Percentiles rank a stretch among this genome's conserved stretches.
These are phyloP conservation scores for Podospora conica DNA, from an alignment of 495 filamentous ascomycete species.

Conservation along the genomic window DNA sequence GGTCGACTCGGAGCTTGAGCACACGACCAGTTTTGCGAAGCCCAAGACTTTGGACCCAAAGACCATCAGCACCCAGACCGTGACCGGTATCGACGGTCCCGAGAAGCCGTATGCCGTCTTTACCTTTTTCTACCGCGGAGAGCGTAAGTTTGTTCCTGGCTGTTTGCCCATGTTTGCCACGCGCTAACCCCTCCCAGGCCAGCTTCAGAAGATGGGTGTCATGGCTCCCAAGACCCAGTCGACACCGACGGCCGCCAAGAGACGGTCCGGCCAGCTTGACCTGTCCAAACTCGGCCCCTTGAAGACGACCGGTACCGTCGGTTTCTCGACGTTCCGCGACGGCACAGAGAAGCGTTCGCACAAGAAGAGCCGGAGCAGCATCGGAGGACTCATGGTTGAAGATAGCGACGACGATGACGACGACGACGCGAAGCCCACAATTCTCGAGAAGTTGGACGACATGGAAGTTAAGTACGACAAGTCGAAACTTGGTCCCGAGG, in stretches of 20 bases:
- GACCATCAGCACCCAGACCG: slow-evolving; percentile 94
- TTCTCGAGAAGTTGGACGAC: slow-evolving; percentile 63
- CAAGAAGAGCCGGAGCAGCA: slow-evolving; percentile 48
- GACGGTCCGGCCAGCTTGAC: slow-evolving; percentile 70
- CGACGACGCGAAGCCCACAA: slow-evolving; percentile 65
- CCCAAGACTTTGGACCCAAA: slow-evolving; percentile 96
- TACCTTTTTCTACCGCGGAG: slow-evolving; percentile 95
- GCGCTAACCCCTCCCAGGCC: slow-evolving; percentile 48
- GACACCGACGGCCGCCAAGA: slow-evolving; percentile 52
- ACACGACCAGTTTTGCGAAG: slow-evolving; percentile 97
- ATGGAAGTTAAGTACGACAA: slow-evolving; percentile 64
- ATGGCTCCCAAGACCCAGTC: slow-evolving; percentile 56
- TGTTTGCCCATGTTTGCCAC: neutral
- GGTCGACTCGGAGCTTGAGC: slow-evolving; percentile 69
- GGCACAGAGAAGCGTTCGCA: slow-evolving; percentile 49
- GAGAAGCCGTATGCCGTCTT: slow-evolving; percentile 95
- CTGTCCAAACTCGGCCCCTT: slow-evolving; percentile 81
- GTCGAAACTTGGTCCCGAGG: slow-evolving; percentile 59
- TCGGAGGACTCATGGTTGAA: slow-evolving; percentile 39
- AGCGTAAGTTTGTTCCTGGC: slow-evolving; percentile 57
- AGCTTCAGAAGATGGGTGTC: slow-evolving; percentile 93
- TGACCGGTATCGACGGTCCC: slow-evolving; percentile 94
- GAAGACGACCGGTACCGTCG: slow-evolving; percentile 73
- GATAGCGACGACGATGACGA: slow-evolving; percentile 66
- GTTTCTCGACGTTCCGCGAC: slow-evolving; percentile 88